Conservation (phyloP, 306 rosid genomes). For the Castanea mollissima region DNA sequence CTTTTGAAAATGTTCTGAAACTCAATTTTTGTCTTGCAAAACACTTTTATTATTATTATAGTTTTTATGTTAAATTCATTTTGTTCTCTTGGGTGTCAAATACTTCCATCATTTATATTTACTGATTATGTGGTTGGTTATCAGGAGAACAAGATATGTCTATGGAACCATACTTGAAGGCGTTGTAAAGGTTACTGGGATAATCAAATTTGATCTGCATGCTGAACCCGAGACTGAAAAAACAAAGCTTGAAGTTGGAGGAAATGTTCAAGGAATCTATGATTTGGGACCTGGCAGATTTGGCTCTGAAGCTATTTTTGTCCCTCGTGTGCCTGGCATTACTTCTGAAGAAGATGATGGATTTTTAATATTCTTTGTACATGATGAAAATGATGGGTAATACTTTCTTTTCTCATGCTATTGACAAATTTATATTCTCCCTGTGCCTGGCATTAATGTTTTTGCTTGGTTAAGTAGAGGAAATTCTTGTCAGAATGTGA, state of each 20-base stretch:
- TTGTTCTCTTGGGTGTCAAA: neutral
- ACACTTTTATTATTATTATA: neutral
- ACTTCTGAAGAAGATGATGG: constrained; percentile 95
- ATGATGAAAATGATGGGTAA: constrained; percentile 78
- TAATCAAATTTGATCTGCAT: constrained; percentile 82
- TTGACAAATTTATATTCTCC: neutral
- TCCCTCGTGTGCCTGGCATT: constrained; percentile 65
- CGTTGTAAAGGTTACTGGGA: constrained; percentile 68
- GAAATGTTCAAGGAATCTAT: constrained; percentile 70
- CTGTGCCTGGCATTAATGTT: neutral
- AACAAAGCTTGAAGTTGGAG: constrained; percentile 74
- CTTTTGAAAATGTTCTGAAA: neutral
- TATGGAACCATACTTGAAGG: constrained; percentile 76
- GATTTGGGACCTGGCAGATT: constrained; percentile 79
- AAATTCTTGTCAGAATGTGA: neutral
- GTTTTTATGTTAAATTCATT: neutral
- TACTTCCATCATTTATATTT: constrained; percentile 6
- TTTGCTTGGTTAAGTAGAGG: neutral
- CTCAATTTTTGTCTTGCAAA: neutral
- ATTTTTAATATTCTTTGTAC: constrained; percentile 77
- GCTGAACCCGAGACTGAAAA: constrained; percentile 63
- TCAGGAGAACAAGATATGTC: constrained; percentile 77
- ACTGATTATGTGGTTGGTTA: constrained; percentile 6
- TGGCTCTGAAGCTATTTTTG: constrained; percentile 88
- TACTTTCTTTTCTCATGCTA: constrained; percentile 9